Evolutionary conservation across 345 rosid genomes (phyloP), one percentile per base, ranked within the genome.

Genomic region (Bretschneidera sinensis): DNA sequence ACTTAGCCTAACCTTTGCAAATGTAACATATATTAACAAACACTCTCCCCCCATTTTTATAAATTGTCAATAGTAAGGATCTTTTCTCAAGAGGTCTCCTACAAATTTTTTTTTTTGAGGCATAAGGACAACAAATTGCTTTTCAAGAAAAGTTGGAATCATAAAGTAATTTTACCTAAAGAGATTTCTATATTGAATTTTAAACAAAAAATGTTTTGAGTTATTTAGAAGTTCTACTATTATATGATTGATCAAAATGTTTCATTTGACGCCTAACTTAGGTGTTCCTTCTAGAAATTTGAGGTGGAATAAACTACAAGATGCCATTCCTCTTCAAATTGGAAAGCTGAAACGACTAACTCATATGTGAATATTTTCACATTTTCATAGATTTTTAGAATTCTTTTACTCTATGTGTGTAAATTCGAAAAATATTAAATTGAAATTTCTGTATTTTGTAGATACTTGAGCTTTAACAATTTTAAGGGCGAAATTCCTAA

Each of bases 231-330:
- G 24, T 3, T 39, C 45, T 39, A 13, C 19, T 51, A 51, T 19
- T 17, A 0, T 49, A 49, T 49, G 10, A 51, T 8, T 11, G n/a
- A 60, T 57, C 34, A 14, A 53, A 5, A 11, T 25, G 17, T 9
- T 62, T 58, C 11, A 14, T n/a, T n/a, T 57, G 47, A 58, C 48
- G 52, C 14, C 65, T 21, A 34, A 33, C 70, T 64, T 54, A 61
- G 28, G 60, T 57, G 33, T 74, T 47, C 55, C 39, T 47, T 22
- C 17, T 61, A 91, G 98, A 62, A 91, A 91, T 76, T 76, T 91
- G 77, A 84, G 98, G 80, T 88, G 94, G 96, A 91, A 91, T 72
- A 88, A 91, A 49, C 86, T 91, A 58, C 98, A 91, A 80, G 96
- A 91, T 74, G 84, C 68, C 59, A 81, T 92, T 75, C 98, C 97